These are phyloP conservation scores for Pythium periplocum DNA, from an alignment of 352 stramenopile species.

Conservation along the genomic window DNA sequence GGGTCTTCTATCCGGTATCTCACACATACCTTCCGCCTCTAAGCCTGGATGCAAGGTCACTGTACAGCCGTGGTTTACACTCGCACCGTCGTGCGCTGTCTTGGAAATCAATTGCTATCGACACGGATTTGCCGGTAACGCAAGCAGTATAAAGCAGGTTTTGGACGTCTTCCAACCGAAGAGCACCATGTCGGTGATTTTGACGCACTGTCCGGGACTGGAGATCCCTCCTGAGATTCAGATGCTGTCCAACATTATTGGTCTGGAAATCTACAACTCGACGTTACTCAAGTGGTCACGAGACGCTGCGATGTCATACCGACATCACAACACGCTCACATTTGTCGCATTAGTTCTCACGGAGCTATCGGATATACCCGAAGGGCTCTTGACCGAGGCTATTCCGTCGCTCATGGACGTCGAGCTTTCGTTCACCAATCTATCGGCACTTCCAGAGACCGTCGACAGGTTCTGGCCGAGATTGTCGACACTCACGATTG, in stretches of 20 bases:
- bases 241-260: background rate
- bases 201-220: slow-evolving; percentile 1
- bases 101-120: slow-evolving; percentile 2
- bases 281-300: background rate
- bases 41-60: background rate
- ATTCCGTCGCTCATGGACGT: background rate
- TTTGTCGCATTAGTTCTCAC: slow-evolving; percentile 1
- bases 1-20: background rate
- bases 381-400: background rate
- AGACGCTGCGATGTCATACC: background rate
- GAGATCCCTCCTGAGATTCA: background rate
- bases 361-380: background rate
- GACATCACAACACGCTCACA: background rate
- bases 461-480: background rate
- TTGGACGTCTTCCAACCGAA: background rate
- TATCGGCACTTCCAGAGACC: background rate
- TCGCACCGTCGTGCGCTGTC: background rate
- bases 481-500: background rate
- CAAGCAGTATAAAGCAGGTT: background rate
- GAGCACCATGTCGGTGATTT: background rate
- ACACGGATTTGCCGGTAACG: background rate
- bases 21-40: background rate
- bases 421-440: slow-evolving; percentile 1
- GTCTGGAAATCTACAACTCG: background rate
- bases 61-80: slow-evolving; percentile 2